Evolutionary conservation across 23 red algal species (phyloP).

Genomic region (Gracilaria gracilis): DNA sequence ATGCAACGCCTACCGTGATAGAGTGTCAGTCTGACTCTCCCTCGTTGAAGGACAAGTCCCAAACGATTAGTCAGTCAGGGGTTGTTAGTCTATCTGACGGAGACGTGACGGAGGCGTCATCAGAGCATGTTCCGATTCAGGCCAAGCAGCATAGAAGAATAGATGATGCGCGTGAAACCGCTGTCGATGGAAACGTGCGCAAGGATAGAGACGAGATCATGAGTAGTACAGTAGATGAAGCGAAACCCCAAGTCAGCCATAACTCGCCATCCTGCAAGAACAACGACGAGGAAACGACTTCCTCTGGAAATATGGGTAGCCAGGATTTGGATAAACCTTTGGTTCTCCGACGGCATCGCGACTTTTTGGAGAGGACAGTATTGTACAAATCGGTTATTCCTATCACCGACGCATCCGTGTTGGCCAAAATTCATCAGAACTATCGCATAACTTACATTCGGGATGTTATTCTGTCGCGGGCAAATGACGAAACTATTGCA

Average conservation of each 20-base stretch:
- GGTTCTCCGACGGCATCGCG: conserved; percentile 21
- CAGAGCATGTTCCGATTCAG: neutral
- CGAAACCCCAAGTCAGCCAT: neutral
- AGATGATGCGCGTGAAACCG: neutral
- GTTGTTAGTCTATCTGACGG: neutral
- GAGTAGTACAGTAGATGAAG: neutral
- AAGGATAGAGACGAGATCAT: neutral
- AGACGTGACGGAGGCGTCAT: conserved; percentile 9
- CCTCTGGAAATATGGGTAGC: conserved; percentile 33
- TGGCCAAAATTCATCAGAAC: conserved; percentile 66
- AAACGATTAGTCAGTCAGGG: neutral
- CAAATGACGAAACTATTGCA: conserved; percentile 31
- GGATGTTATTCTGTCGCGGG: conserved; percentile 49
- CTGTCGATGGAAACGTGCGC: neutral
- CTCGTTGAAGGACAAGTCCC: neutral
- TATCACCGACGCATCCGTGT: conserved; percentile 46
- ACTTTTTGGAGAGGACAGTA: conserved; percentile 46
- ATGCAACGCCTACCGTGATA: neutral
- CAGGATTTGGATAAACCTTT: conserved; percentile 29
- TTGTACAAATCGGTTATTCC: conserved; percentile 51
- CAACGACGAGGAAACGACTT: conserved; percentile 43
- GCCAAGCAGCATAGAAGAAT: neutral
- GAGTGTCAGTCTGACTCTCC: neutral
- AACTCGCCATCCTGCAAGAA: conserved; percentile 21
- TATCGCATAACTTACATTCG: conserved; percentile 62